These are phyloP conservation scores for Phytophthora cactorum DNA, from an alignment of 352 stramenopile species.

Conservation along the genomic window DNA sequence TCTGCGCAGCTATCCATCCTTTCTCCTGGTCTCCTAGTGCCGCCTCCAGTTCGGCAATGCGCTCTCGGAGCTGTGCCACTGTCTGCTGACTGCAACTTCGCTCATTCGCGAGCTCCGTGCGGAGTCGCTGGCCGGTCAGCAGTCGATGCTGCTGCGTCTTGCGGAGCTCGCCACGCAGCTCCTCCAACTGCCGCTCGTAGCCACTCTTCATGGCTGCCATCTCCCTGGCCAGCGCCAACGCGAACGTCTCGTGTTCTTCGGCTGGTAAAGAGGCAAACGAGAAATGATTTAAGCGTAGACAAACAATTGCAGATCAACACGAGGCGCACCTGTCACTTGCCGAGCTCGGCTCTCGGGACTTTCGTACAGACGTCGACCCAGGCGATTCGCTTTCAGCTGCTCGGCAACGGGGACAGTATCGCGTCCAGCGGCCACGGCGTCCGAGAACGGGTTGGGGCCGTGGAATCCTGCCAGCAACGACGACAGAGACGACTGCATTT, in stretches of 20 bases:
- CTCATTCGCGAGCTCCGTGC: slow-evolving; percentile 55
- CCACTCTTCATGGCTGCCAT: slow-evolving; percentile 73
- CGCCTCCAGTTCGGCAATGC: slow-evolving; percentile 46
- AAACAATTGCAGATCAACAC: not conserved
- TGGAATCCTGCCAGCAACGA: slow-evolving; percentile 16
- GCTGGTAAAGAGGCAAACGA: slow-evolving; percentile 34
- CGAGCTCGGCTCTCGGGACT: slow-evolving; percentile 28
- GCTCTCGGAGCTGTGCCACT: slow-evolving; percentile 49
- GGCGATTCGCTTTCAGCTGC: slow-evolving; percentile 47
- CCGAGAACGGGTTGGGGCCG: slow-evolving; percentile 65
- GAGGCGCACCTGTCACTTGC: slow-evolving; percentile 28
- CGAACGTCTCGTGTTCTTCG: slow-evolving; percentile 81
- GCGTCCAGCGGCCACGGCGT: slow-evolving; percentile 66
- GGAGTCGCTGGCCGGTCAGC: slow-evolving; percentile 52
- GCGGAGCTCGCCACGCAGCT: slow-evolving; percentile 63
- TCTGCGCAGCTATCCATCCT: slow-evolving; percentile 24
- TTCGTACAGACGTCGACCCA: slow-evolving; percentile 29
- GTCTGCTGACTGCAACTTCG: slow-evolving; percentile 52
- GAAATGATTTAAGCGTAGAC: slow-evolving; percentile 4
- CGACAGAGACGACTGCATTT: slow-evolving; percentile 14
- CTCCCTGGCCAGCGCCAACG: slow-evolving; percentile 65
- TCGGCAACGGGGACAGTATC: slow-evolving; percentile 62
- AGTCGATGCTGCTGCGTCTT: slow-evolving; percentile 49
- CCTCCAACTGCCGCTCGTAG: slow-evolving; percentile 72
- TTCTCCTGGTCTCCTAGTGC: slow-evolving; percentile 43